These are phyloP conservation scores for Pyrenochaeta sp. DNA, from an alignment of 2,329 filamentous ascomycete genomes.

Conservation along the genomic window DNA sequence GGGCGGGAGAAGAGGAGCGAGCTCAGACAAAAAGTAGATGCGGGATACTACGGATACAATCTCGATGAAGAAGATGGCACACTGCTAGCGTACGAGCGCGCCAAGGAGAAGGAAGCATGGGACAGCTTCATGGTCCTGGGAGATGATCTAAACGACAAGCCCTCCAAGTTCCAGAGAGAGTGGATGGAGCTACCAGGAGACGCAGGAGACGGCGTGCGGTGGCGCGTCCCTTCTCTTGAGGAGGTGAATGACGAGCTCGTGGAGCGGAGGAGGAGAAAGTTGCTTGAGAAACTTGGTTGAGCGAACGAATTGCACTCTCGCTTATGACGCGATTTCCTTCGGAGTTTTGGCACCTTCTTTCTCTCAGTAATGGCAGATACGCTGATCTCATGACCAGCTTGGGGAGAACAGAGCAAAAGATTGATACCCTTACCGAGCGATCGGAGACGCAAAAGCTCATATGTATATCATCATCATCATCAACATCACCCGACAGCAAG, in stretches of 20 bases:
- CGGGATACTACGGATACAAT: conserved; percentile 95
- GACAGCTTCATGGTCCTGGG: conserved; percentile 70
- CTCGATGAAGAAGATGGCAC: conserved; percentile 88
- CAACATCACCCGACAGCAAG: conserved; percentile 15
- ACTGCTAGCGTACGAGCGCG: conserved; percentile 79
- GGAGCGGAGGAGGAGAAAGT: conserved; percentile 80
- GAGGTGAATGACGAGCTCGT: conserved; percentile 96
- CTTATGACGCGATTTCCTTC: background rate
- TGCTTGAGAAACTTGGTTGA: conserved; percentile 78
- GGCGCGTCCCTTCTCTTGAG: conserved; percentile 84
- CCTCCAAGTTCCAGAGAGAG: conserved; percentile 40
- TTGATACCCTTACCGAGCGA: conserved; percentile 22
- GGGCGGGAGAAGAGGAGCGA: conserved; percentile 74
- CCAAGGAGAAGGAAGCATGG: conserved; percentile 83
- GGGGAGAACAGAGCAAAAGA: conserved; percentile 6
- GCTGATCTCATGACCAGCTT: background rate
- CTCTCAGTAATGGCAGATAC: background rate
- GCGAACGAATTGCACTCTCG: background rate
- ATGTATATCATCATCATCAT: conserved; percentile 14
- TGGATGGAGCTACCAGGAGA: conserved; percentile 93
- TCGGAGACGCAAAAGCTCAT: conserved; percentile 10
- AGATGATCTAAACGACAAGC: conserved; percentile 52
- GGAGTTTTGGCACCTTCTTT: conserved; percentile 2
- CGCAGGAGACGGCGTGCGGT: conserved; percentile 79
- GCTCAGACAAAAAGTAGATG: conserved; percentile 80